These are phyloP conservation scores for Ulmus americana DNA, from an alignment of 331 rosid genomes.

Conservation along the genomic window DNA sequence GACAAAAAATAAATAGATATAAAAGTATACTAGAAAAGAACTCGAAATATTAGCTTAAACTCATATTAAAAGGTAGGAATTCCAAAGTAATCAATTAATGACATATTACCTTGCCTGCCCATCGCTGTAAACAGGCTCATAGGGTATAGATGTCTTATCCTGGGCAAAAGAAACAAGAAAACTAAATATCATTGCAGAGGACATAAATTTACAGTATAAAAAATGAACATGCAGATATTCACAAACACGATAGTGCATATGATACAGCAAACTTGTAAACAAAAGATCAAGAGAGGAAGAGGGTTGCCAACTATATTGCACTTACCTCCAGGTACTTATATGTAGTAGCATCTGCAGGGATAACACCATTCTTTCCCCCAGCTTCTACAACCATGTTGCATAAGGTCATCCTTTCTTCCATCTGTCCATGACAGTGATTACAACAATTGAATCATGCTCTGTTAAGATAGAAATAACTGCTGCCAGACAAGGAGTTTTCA, in stretches of 20 bases:
- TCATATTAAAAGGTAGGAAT: background rate
- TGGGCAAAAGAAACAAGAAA: conserved; percentile 29
- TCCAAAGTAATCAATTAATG: background rate
- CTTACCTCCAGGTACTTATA: conserved; percentile 90
- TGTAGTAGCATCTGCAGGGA: conserved; percentile 87
- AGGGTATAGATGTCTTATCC: conserved; percentile 67
- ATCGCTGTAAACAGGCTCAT: conserved; percentile 84
- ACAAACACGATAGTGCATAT: background rate
- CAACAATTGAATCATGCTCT: conserved; percentile 11
- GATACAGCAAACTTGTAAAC: background rate
- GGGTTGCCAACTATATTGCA: conserved; percentile 9
- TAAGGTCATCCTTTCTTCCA: conserved; percentile 96
- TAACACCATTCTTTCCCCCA: conserved; percentile 93
- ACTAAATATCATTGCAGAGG: conserved; percentile 8
- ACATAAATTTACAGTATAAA: background rate
- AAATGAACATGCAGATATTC: background rate
- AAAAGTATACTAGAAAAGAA: background rate
- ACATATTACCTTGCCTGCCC: conserved; percentile 57
- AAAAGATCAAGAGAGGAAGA: background rate
- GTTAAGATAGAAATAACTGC: background rate
- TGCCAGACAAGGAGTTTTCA: background rate
- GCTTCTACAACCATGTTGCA: conserved; percentile 99
- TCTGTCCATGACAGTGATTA: conserved; percentile 41
- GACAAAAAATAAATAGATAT: too few relatives aligned
- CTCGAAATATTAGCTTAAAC: background rate